Evolutionary conservation across 352 stramenopile genomes (phyloP).

Genomic region (Pythium scleroteichum): DNA sequence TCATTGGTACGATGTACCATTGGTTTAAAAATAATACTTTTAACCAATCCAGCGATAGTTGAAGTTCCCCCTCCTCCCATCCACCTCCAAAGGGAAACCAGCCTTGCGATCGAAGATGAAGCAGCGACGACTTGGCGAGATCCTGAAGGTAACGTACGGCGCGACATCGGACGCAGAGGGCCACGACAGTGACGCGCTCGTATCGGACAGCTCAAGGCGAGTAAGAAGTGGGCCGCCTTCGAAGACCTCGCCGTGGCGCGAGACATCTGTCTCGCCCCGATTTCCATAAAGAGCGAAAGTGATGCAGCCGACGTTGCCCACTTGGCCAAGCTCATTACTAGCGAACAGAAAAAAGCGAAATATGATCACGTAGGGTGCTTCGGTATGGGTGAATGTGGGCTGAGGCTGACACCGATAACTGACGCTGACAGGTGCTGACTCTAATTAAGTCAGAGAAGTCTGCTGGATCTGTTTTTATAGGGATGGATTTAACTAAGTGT

Average conservation of each 20-base stretch:
- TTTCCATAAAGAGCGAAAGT: slow-evolving; percentile 12
- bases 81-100: slow-evolving; percentile 8
- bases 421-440: slow-evolving; percentile 1
- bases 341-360: slow-evolving; percentile 25
- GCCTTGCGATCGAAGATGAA: neutral
- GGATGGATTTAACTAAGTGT: neutral
- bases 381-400: neutral
- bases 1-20: slow-evolving; percentile 1
- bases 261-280: neutral
- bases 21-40: slow-evolving; percentile 9
- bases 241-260: slow-evolving; percentile 3
- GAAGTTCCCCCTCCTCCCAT: slow-evolving; percentile 22
- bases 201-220: slow-evolving; percentile 4
- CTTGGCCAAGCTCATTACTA: slow-evolving; percentile 23
- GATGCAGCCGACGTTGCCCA: slow-evolving; percentile 13
- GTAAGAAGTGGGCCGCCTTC: slow-evolving; percentile 16
- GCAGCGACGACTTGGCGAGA: slow-evolving; percentile 9
- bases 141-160: slow-evolving; percentile 13
- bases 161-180: no score
- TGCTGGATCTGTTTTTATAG: no score
- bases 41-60: slow-evolving; percentile 20
- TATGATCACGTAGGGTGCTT: slow-evolving; percentile 21
- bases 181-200: neutral
- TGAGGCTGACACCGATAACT: neutral
- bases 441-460: slow-evolving; percentile 1